A percentile compares a stretch with the other conserved stretches of the same genome.
phyloP scores from a whole-genome alignment of 805 yeast species.

The Tetrapisispora nanseiensis region DNA sequence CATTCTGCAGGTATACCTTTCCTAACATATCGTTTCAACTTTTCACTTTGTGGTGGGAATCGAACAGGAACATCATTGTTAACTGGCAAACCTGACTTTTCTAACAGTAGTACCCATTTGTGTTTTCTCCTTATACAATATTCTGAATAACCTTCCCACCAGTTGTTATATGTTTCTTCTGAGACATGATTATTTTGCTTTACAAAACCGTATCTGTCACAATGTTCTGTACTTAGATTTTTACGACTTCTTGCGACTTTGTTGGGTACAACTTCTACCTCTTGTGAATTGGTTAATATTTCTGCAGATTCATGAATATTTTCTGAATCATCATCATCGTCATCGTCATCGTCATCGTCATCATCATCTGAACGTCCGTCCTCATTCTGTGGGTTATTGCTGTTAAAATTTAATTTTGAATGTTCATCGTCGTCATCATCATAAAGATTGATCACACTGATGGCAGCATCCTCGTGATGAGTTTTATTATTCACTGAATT shows the following conservation, averaged over 20 bases:
- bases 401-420: constrained; percentile 3
- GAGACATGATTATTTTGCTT: constrained; percentile 49
- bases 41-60: constrained; percentile 72
- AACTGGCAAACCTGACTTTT: constrained; percentile 51
- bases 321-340: constrained; percentile 1
- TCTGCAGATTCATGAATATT: background rate
- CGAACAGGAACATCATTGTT: constrained; percentile 45
- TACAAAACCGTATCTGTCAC: constrained; percentile 83
- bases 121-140: constrained; percentile 55
- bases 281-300: background rate
- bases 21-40: constrained; percentile 69
- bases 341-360: constrained; percentile 4
- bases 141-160: constrained; percentile 65
- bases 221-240: constrained; percentile 12
- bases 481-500: background rate
- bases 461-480: constrained; percentile 19
- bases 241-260: background rate
- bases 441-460: constrained; percentile 33
- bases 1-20: constrained; percentile 95
- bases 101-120: constrained; percentile 68
- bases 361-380: constrained; percentile 7
- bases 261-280: constrained; percentile 1
- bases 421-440: constrained; percentile 25
- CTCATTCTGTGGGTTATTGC: constrained; percentile 2
- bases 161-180: constrained; percentile 49